Evolutionary conservation across 2,329 filamentous ascomycete genomes (phyloP).

Genomic region (Mycocentrospora acerina): DNA sequence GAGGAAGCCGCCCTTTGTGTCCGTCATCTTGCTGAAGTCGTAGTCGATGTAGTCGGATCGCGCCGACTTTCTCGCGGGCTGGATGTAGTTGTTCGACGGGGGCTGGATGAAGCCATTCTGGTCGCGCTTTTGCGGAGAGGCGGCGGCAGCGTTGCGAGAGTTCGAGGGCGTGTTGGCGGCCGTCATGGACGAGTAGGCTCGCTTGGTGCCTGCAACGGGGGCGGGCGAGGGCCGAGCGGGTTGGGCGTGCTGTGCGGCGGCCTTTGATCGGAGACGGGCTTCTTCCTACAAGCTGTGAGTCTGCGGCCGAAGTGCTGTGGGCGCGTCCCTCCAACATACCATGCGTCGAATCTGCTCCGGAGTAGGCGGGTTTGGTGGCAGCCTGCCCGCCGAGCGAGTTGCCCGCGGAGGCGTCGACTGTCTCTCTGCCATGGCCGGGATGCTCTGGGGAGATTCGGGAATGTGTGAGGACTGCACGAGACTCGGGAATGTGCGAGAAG

Average conservation of each 20-base stretch:
- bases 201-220: conserved; percentile 64
- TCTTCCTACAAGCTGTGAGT: conserved; percentile 64
- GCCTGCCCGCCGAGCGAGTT: conserved; percentile 41
- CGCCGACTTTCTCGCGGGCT: conserved; percentile 81
- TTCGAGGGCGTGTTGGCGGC: conserved; percentile 55
- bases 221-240: conserved; percentile 24
- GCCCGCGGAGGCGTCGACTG: conserved; percentile 52
- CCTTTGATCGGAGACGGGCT: conserved; percentile 85
- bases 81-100: conserved; percentile 56
- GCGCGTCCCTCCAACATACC: conserved; percentile 38
- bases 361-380: conserved; percentile 54
- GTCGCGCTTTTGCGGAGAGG: conserved; percentile 39
- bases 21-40: conserved; percentile 96
- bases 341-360: conserved; percentile 63
- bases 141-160: conserved; percentile 65
- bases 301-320: background rate
- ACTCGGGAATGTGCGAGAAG: background rate
- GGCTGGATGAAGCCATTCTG: conserved; percentile 40
- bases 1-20: conserved; percentile 95
- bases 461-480: background rate
- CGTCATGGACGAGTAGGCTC: conserved; percentile 66
- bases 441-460: background rate
- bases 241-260: conserved; percentile 58
- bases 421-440: conserved; percentile 39
- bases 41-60: conserved; percentile 84